These are phyloP conservation scores for Leucocoprinus sp. DNA, from an alignment of 768 basidiomycete genomes.

Conservation along the genomic window DNA sequence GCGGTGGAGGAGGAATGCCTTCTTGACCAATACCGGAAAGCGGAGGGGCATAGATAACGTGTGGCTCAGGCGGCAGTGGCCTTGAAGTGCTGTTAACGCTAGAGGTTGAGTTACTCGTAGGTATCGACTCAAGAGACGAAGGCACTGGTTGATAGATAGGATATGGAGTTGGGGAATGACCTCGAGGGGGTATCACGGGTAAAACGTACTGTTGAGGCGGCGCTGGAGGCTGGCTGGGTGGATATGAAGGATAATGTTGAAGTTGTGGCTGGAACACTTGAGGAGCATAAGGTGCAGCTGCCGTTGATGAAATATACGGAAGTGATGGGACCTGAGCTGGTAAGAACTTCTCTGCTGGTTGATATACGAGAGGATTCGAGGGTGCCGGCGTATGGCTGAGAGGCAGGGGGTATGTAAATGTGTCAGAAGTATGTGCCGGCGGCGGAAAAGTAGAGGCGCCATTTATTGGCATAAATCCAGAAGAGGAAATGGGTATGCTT, in stretches of 20 bases:
- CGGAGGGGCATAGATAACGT: slow-evolving; percentile 32
- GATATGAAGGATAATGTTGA: slow-evolving; percentile 29
- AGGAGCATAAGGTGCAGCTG: slow-evolving; percentile 30
- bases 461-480: slow-evolving; percentile 58
- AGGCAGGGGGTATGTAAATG: slow-evolving; percentile 27
- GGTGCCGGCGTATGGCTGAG: slow-evolving; percentile 35
- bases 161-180: slow-evolving; percentile 14
- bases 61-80: slow-evolving; percentile 23
- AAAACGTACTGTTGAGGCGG: slow-evolving; percentile 32
- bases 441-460: slow-evolving; percentile 30
- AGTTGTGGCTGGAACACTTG: slow-evolving; percentile 24
- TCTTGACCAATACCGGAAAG: slow-evolving; percentile 29
- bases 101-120: slow-evolving; percentile 13
- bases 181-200: slow-evolving; percentile 16
- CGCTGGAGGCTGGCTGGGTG: slow-evolving; percentile 23
- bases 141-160: slow-evolving; percentile 21
- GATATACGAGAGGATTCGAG: slow-evolving; percentile 32
- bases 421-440: slow-evolving; percentile 28
- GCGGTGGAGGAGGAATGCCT: slow-evolving; percentile 14
- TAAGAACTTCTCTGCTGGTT: slow-evolving; percentile 19
- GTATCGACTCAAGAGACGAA: slow-evolving; percentile 24
- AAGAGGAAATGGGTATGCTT: slow-evolving; percentile 57
- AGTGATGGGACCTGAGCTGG: slow-evolving; percentile 23
- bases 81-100: slow-evolving; percentile 11
- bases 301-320: slow-evolving; percentile 21